Evolutionary conservation across 75 land plant genomes (phyloP).

Genomic region (Picea sitchensis): DNA sequence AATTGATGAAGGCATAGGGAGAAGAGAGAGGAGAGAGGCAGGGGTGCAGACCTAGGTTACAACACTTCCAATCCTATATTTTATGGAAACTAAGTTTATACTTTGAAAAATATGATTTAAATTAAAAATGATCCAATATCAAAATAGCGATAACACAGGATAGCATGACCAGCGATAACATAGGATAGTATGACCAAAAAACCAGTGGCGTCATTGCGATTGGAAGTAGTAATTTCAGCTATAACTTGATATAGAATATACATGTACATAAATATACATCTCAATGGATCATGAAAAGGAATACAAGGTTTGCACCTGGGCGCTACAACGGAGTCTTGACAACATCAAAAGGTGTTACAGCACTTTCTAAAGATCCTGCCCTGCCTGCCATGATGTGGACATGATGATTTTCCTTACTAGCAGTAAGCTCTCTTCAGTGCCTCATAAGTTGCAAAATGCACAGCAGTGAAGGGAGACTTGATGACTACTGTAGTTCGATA

Average conservation of each 20-base stretch:
- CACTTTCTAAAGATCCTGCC: conserved; percentile 72
- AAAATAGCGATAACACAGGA: background rate
- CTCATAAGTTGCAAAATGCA: conserved; percentile 46
- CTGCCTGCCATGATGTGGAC: conserved; percentile 87
- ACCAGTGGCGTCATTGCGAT: background rate
- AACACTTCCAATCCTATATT: too few species aligned
- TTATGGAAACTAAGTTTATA: too few species aligned
- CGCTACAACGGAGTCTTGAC: conserved; percentile 86
- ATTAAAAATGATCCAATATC: background rate
- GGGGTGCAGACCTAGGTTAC: too few species aligned
- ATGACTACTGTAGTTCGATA: conserved; percentile 36
- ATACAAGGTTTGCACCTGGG: conserved; percentile 43
- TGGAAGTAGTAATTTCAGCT: background rate
- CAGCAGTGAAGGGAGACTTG: conserved; percentile 45
- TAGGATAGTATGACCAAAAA: background rate
- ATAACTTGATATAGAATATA: background rate
- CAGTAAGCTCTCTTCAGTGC: conserved; percentile 34
- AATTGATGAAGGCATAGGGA: too few species aligned
- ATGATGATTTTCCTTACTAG: conserved; percentile 45
- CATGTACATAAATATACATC: background rate
- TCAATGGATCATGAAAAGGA: too few species aligned
- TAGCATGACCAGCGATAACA: too few species aligned
- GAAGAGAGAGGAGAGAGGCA: too few species aligned
- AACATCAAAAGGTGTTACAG: conserved; percentile 79
- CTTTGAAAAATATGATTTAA: background rate